Evolutionary conservation across 495 filamentous ascomycete species (phyloP).

Genomic region (Trypethelium eluteriae): DNA sequence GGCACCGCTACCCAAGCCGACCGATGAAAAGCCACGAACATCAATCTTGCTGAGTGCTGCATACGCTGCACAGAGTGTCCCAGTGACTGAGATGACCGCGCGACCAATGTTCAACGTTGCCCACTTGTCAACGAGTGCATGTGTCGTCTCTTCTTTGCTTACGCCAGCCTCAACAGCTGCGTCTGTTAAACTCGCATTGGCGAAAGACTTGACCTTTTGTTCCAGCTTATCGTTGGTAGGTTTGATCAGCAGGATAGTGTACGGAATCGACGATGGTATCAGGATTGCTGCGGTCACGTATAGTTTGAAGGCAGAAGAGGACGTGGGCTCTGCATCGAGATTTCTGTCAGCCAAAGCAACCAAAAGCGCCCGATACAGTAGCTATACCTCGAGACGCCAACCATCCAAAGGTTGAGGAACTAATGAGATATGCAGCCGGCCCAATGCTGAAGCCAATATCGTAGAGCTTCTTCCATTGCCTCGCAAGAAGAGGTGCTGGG

Average conservation of each 20-base stretch:
- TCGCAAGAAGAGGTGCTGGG: conserved; percentile 45
- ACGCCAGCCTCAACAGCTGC: conserved; percentile 33
- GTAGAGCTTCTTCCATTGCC: conserved; percentile 43
- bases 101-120: conserved; percentile 47
- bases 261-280: conserved; percentile 43
- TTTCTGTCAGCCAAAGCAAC: neutral
- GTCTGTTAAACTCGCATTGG: conserved; percentile 23
- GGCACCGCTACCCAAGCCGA: conserved; percentile 22
- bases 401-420: conserved; percentile 37
- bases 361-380: neutral
- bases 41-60: conserved; percentile 28
- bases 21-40: conserved; percentile 14
- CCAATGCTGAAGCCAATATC: conserved; percentile 32
- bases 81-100: conserved; percentile 26
- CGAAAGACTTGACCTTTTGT: conserved; percentile 25
- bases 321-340: conserved; percentile 13
- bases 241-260: conserved; percentile 41
- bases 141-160: conserved; percentile 36
- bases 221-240: conserved; percentile 29
- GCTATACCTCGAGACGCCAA: conserved; percentile 39
- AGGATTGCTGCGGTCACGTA: conserved; percentile 42
- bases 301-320: conserved; percentile 24
- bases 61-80: conserved; percentile 23
- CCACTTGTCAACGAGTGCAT: conserved; percentile 49
- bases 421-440: conserved; percentile 30